Conservation (phyloP, 345 rosid species). For the Hirschfeldia incana region DNA sequence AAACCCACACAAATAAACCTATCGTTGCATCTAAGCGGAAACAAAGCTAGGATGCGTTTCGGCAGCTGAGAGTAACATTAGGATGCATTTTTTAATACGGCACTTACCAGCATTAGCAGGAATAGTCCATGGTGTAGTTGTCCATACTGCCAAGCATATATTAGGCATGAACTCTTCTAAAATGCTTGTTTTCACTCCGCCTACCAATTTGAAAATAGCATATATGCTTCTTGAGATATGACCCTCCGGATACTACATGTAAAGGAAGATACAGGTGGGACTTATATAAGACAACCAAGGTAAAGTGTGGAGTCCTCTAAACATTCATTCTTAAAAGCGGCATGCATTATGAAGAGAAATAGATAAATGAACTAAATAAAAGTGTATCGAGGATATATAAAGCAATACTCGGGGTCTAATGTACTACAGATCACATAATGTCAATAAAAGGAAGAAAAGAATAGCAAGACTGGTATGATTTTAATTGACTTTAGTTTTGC, state of each 20-base stretch:
- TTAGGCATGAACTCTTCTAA: conserved; percentile 72
- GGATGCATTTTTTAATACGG: background rate
- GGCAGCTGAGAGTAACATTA: conserved; percentile 8
- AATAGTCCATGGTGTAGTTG: conserved; percentile 96
- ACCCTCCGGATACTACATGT: conserved; percentile 89
- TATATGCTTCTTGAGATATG: conserved; percentile 94
- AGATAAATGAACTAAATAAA: background rate
- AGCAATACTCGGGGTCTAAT: background rate
- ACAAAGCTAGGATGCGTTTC: conserved; percentile 2
- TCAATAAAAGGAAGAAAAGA: conserved; percentile 2
- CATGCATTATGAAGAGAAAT: background rate
- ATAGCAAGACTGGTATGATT: conserved; percentile 15
- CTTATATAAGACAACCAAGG: conserved; percentile 14
- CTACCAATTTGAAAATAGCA: conserved; percentile 63
- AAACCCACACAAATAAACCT: background rate
- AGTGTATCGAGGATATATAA: background rate
- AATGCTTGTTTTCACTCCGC: conserved; percentile 43
- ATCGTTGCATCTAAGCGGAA: background rate
- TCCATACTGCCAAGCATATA: conserved; percentile 86
- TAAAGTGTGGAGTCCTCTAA: conserved; percentile 1
- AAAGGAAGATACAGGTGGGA: conserved; percentile 7
- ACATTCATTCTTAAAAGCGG: background rate
- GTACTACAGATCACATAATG: conserved; percentile 6
- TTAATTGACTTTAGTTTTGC: background rate
- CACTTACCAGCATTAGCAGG: conserved; percentile 92